Conservation (phyloP, 805 yeast species). For the Priceomyces fermenticarens region DNA sequence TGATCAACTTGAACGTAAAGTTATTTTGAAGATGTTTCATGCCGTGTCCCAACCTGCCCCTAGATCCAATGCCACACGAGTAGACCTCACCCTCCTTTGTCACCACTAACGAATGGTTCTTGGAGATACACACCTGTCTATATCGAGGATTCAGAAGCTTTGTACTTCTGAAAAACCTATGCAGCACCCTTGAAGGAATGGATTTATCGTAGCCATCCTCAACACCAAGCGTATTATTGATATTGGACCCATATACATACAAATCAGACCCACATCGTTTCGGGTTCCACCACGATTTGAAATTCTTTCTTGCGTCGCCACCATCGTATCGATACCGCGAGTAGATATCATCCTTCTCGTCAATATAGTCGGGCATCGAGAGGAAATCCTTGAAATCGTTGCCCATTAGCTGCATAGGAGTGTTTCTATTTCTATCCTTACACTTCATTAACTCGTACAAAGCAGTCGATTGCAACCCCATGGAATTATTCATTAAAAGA, state of each 20-base stretch:
- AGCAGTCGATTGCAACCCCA: conserved; percentile 19
- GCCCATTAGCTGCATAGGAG: conserved; percentile 68
- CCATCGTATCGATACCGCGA: conserved; percentile 18
- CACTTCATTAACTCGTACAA: conserved; percentile 42
- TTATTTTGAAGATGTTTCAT: conserved; percentile 33
- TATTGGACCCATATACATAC: conserved; percentile 61
- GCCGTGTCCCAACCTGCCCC: conserved; percentile 69
- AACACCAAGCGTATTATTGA: conserved; percentile 61
- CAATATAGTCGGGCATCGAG: conserved; percentile 42
- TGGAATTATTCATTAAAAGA: conserved; percentile 12
- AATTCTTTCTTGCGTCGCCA: background rate
- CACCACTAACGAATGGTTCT: conserved; percentile 60
- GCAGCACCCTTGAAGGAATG: conserved; percentile 39
- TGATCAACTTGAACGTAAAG: conserved; percentile 43
- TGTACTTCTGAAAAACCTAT: conserved; percentile 19
- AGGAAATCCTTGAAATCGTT: conserved; percentile 43
- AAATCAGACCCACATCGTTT: conserved; percentile 57
- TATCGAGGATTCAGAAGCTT: conserved; percentile 39
- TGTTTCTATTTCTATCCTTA: conserved; percentile 67
- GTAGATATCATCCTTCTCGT: conserved; percentile 30
- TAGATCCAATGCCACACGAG: conserved; percentile 63
- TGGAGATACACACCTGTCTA: conserved; percentile 51
- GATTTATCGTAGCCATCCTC: conserved; percentile 54
- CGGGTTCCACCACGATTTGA: conserved; percentile 38
- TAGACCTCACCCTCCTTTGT: conserved; percentile 55